phyloP scores from a whole-genome alignment of 352 stramenopile genomes.

The Phytophthora palmivora region DNA sequence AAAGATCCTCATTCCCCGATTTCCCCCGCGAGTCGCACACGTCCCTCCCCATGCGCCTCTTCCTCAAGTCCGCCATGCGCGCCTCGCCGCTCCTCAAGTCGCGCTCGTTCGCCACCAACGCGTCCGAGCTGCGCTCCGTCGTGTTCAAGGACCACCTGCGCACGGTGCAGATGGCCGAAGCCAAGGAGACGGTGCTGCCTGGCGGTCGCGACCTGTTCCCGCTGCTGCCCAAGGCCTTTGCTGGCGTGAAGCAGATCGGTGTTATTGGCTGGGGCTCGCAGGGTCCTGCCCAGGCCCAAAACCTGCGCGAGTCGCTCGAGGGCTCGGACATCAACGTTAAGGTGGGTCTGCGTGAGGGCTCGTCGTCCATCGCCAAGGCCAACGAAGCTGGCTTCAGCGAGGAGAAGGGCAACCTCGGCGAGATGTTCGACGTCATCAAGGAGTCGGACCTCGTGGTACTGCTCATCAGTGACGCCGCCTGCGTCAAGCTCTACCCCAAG shows the following conservation, averaged over 20 bases:
- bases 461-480: constrained; percentile 97
- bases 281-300: constrained; percentile 97
- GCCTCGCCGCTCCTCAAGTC: constrained; percentile 47
- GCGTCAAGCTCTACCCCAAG: constrained; percentile 96
- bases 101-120: constrained; percentile 70
- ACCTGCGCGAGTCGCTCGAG: constrained; percentile 96
- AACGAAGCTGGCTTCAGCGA: constrained; percentile 93
- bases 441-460: constrained; percentile 97
- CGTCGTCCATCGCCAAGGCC: constrained; percentile 82
- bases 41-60: constrained; percentile 60
- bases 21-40: constrained; percentile 28
- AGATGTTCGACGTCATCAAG: constrained; percentile 97
- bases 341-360: constrained; percentile 88
- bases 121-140: constrained; percentile 63
- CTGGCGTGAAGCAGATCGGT: constrained; percentile 96
- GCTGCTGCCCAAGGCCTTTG: constrained; percentile 95
- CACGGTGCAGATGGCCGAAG: constrained; percentile 80
- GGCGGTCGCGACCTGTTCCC: constrained; percentile 94
- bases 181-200: constrained; percentile 77
- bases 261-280: constrained; percentile 99
- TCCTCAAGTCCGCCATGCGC: constrained; percentile 61
- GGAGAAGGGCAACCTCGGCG: constrained; percentile 93
- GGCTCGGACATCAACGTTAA: constrained; percentile 78
- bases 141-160: constrained; percentile 82
- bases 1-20: constrained; percentile 40